Base-by-base conservation (phyloP, 768 basidiomycete species). In the Boletus vinaceobasis region DNA sequence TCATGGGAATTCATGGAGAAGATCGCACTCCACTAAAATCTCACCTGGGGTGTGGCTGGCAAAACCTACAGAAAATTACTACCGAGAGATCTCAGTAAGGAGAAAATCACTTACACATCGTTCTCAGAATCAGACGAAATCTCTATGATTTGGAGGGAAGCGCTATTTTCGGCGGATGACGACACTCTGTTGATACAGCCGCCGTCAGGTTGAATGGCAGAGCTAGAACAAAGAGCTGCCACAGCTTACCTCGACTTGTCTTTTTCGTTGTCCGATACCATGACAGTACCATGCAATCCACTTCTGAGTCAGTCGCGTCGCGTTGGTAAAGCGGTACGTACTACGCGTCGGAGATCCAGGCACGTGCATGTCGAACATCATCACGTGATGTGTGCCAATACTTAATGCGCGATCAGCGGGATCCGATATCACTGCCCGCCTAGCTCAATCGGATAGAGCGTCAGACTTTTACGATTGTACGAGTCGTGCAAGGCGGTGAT, bases 361-460 rank as follows among this genome's bases (percentile, higher is more conserved):
- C 64, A 59, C 62, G 62, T 64, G 62, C 52, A 44, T 35, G 6
- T 59, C 31, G 36, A 65, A 60, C 56, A 52, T 6, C 0, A 5
- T 57, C 65, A 66, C 52, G 53, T 66, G 65, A 54, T 1, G 1
- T 1, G 0, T 13, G 1, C 10, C 32, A 74, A 74, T 74, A 74
- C 14, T 15, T 35, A 36, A 36, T 77, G 73, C 76, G 26, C 1
- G 3, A 31, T 23, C 52, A 38, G 33, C 2, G 10, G 1, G 4
- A 1, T 2, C 1, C 1, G 5, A 13, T 7, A 17, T 1, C 5
- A 77, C 80, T 80, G 79, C 79, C 80, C 77, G 79, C 79, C 79
- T 81, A 82, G 80, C 79, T 82, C 80, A 80, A 80, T 80, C 78
- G 79, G 79, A 80, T 82, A 80, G 79, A 82, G 79, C 79, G 79